These are phyloP conservation scores for Daphne laureola DNA, from an alignment of 441 rosid genomes.

Conservation along the genomic window DNA sequence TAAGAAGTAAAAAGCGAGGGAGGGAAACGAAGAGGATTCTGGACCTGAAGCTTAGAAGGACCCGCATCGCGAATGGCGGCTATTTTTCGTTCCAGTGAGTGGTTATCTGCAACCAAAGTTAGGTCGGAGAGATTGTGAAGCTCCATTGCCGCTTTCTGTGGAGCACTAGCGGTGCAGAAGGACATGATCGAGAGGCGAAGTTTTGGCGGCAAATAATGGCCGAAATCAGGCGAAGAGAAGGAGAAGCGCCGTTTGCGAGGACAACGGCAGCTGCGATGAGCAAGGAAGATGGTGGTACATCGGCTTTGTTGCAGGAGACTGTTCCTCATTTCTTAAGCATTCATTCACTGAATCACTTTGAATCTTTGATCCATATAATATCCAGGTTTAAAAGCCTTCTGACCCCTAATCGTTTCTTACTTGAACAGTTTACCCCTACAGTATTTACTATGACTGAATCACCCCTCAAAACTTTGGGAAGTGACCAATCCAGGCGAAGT, in stretches of 20 bases:
- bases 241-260: not conserved
- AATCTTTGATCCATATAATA: too few relatives aligned
- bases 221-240: not conserved
- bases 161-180: not conserved
- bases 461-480: too few relatives aligned
- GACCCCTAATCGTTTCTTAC: too few relatives aligned
- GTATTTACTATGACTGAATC: too few relatives aligned
- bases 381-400: too few relatives aligned
- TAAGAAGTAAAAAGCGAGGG: not conserved
- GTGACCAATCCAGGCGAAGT: too few relatives aligned
- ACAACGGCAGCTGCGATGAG: not conserved
- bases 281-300: slow-evolving; percentile 5
- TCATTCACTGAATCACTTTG: too few relatives aligned
- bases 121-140: slow-evolving; percentile 23
- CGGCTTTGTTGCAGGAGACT: too few relatives aligned
- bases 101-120: slow-evolving; percentile 35
- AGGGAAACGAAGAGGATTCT: not conserved
- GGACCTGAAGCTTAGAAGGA: slow-evolving; percentile 75
- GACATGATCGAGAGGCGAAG: not conserved
- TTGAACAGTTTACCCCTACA: too few relatives aligned
- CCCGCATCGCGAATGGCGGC: slow-evolving; percentile 52
- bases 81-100: slow-evolving; percentile 37
- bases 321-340: too few relatives aligned
- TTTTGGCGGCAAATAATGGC: not conserved
- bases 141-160: slow-evolving; percentile 21